A percentile compares a stretch with the other conserved stretches of the same genome.
Conservation (phyloP, 2,329 filamentous ascomycete genomes). For the Verticillium nonalfalfae region DNA sequence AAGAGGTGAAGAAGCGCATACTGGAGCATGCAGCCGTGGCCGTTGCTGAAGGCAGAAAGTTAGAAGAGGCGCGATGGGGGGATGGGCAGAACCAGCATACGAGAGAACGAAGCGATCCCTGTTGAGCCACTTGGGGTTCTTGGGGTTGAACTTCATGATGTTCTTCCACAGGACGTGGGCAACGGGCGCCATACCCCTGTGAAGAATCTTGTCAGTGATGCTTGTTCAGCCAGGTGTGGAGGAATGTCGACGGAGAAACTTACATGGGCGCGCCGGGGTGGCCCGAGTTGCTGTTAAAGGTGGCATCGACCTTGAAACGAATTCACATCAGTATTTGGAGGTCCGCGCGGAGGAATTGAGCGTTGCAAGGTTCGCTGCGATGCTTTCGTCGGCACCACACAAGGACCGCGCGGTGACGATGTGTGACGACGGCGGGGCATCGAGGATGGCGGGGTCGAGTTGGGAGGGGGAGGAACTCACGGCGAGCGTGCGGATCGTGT, state of each 20-base stretch:
- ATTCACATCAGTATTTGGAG: conserved; percentile 16
- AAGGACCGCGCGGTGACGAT: neutral
- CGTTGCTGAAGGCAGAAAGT: conserved; percentile 60
- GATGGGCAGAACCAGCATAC: conserved; percentile 51
- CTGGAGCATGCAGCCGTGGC: conserved; percentile 98
- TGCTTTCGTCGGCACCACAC: neutral
- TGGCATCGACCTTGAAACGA: conserved; percentile 81
- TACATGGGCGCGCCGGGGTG: conserved; percentile 98
- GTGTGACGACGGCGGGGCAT: conserved; percentile 9
- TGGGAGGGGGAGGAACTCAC: conserved; percentile 52
- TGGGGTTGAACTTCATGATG: conserved; percentile 99
- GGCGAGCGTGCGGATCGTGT: conserved; percentile 94
- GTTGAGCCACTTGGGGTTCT: conserved; percentile 97
- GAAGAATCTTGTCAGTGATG: neutral
- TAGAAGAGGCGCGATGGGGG: neutral
- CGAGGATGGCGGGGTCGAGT: conserved; percentile 25
- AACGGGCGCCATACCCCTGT: conserved; percentile 79
- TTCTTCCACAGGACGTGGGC: conserved; percentile 98
- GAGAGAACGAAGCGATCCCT: conserved; percentile 98
- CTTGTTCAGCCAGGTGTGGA: neutral
- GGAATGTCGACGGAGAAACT: conserved; percentile 21
- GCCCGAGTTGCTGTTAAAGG: conserved; percentile 89
- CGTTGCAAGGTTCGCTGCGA: neutral
- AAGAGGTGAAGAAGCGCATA: conserved; percentile 97
- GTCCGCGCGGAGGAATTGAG: neutral